Evolutionary conservation across 2,329 filamentous ascomycete genomes (phyloP), one percentile per base, ranked within the genome.

Genomic region (Rhynchosporium graminicola): DNA sequence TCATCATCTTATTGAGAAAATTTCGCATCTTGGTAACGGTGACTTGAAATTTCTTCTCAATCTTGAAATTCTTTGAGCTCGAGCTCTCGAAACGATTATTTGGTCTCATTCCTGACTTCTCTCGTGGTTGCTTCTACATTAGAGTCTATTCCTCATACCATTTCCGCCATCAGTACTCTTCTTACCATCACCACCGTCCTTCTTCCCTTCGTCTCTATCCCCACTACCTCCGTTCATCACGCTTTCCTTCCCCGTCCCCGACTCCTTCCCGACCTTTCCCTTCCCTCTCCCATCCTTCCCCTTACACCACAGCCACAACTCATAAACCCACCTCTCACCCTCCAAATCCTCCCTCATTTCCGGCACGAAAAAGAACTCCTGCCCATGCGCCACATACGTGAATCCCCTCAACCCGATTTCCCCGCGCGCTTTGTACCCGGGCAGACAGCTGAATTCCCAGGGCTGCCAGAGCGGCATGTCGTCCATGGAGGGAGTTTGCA

Each of bases 321-420:
- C 26, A 57, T 67, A 67, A 46, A 64, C 46, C 63, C 63, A 68
- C 46, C 40, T 51, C 46, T 67, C 61, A 2, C 40, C 57, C 42
- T 36, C 43, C 13, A 68, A 40, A 67, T 68, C 61, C 61, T 68
- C 66, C n/a, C 28, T 45, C 61, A 54, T 46, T 40, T 61, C 50
- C 0, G 63, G 61, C 13, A 57, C 59, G 10, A 68, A 65, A 48
- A 54, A 57, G 3, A 61, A 63, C 8, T 61, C 59, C 52, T 66
- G 60, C 15, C 65, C 63, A 40, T 67, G 62, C 13, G 59, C 67
- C 13, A 36, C 28, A 48, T 68, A 68, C 4, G 42, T 57, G 8
- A 68, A 57, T 6, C 45, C 62, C 10, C 67, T 57, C 10, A 65
- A 43, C 13, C 67, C 67, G 0, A 68, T 62, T n/a, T 65, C 62